phyloP scores from a whole-genome alignment of 176 grass and related monocot genomes.

The Leersia perrieri region DNA sequence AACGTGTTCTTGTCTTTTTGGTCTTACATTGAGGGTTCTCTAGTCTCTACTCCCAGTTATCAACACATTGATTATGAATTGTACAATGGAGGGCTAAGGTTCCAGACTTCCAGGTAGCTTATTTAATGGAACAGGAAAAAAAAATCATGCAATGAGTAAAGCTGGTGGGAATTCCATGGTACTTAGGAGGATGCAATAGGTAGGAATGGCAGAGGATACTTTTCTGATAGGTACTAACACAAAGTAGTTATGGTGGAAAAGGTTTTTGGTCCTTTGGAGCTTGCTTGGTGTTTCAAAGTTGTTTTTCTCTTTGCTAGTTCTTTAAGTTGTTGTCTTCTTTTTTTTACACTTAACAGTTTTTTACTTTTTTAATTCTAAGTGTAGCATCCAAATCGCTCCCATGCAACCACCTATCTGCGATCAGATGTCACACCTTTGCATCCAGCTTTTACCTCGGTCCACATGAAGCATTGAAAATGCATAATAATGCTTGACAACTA shows the following conservation, averaged over 20 bases:
- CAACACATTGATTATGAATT: neutral
- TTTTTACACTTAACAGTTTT: neutral
- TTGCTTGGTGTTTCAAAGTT: neutral
- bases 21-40: neutral
- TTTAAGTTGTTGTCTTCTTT: neutral
- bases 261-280: conserved; percentile 1
- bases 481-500: neutral
- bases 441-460: neutral
- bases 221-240: neutral
- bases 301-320: neutral
- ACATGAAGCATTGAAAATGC: conserved; percentile 2
- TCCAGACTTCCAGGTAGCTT: neutral
- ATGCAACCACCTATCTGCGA: neutral
- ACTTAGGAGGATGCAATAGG: neutral
- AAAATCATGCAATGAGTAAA: neutral
- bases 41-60: neutral
- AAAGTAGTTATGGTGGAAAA: neutral
- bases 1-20: neutral
- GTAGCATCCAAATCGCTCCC: neutral
- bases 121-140: neutral
- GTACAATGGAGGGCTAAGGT: neutral
- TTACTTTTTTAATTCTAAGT: neutral
- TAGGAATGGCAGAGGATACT: neutral
- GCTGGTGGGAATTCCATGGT: neutral
- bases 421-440: neutral